Evolutionary conservation across 306 rosid species (phyloP), one percentile per base, ranked within the genome.

Genomic region (Erythrophleum fordii): DNA sequence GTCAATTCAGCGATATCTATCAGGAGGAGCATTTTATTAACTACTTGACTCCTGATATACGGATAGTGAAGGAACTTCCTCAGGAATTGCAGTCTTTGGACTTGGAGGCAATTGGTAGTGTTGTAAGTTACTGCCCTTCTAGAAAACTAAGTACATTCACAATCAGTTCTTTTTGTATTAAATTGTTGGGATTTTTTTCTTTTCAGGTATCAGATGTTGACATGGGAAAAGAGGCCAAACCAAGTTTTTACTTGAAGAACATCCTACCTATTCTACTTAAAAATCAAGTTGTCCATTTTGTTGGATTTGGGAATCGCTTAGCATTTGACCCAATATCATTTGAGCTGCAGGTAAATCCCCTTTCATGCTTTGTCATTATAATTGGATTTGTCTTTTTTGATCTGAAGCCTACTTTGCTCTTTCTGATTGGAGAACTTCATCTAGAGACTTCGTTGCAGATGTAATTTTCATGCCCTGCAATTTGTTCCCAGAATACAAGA

Each of bases 371-470:
- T 6, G 74, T 52, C 16, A 61, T 76, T 73, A 31, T 56, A 68
- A 39, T 48, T 73, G 20, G 73, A 68, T 23, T 42, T 12, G 48
- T 31, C 77, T 73, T 79, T 79, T 69, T 66, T 75, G 13, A 67
- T 72, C 77, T 86, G 64, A 75, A 87, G 78, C 61, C 51, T 85
- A 71, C 78, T 82, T 58, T 81, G 35, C 84, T 85, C 82, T 88
- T 89, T 91, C 99, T 95, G 87, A 93, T 93, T 90, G 80, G 89
- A 90, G 81, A 84, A 89, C 80, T 88, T 91, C 97, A 95, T 95
- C 83, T 90, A 95, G 98, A 93, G 97, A 87, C 97, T 95, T 89
- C 97, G 99, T 75, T 95, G 99, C 99, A 93, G 98, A 88, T 95
- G 99, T 86, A 95, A 95, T 86, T 95, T 95, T 84, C 92, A 93